A percentile compares a stretch with the other conserved stretches of the same genome.
These are phyloP conservation scores for Beta macrorhiza DNA, from an alignment of 179 eudicot genomes.

Conservation along the genomic window DNA sequence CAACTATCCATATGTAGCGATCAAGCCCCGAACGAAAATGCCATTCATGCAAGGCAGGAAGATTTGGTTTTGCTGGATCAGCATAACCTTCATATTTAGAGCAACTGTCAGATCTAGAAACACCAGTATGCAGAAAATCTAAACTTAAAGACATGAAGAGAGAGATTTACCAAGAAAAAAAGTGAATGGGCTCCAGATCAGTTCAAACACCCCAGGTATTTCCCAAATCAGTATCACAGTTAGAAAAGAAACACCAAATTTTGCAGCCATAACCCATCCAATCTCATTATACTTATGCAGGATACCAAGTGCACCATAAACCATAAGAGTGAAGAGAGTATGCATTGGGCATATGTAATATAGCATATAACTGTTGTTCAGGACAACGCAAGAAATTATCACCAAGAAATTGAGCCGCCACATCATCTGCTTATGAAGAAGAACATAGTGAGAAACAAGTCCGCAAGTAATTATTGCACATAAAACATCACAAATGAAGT, in stretches of 20 bases:
- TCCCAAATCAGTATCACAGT: conserved; percentile 90
- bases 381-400: conserved; percentile 68
- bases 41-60: conserved; percentile 78
- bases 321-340: conserved; percentile 98
- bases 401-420: conserved; percentile 98
- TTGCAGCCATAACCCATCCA: conserved; percentile 68
- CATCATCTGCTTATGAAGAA: conserved; percentile 78
- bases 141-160: conserved; percentile 8
- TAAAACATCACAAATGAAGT: conserved; percentile 9
- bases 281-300: conserved; percentile 75
- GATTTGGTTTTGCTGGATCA: conserved; percentile 71
- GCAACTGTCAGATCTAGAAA: conserved; percentile 19
- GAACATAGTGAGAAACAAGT: conserved; percentile 22
- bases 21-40: conserved; percentile 97
- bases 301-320: conserved; percentile 90
- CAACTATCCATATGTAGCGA: conserved; percentile 96
- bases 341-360: conserved; percentile 99
- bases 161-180: conserved; percentile 64
- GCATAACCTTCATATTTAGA: conserved; percentile 58
- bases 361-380: conserved; percentile 73
- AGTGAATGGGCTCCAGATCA: conserved; percentile 80
- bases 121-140: conserved; percentile 8
- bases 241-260: conserved; percentile 68
- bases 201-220: conserved; percentile 84
- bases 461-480: conserved; percentile 3